Base-by-base conservation (phyloP, 2,329 filamentous ascomycete genomes). In the Stemphylium lycopersici region DNA sequence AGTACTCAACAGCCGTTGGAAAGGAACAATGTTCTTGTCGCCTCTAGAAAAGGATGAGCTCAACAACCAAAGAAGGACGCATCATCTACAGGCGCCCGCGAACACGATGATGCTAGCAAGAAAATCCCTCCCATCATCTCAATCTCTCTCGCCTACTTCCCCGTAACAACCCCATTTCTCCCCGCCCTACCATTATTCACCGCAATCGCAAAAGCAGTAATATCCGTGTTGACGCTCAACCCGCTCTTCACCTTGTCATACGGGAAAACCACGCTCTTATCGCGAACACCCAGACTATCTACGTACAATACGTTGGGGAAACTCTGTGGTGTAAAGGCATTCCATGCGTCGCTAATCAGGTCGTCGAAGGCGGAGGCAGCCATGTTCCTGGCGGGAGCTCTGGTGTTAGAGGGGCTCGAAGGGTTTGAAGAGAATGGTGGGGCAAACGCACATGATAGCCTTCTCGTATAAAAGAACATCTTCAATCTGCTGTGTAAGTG, bases 251-350 rank as follows among this genome's bases (percentile, higher is more conserved):
- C 56, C 48, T 68, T 68, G 24, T 71, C 69, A 26, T 59, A 73
- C 8, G 70, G 70, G 39, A 73, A 70, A 15, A 62, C 51, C 1
- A 69, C 66, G 15, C 67, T 65, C 51, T 73, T 70, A 37, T 73
- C 71, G 20, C 68, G 58, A 1, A 73, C 61, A 2, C 68, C 73
- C 7, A 74, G 48, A 26, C 69, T 62, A 57, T 75, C 72, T 11
- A 76, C 65, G 50, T 65, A 75, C 13, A 76, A 52, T 24, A 76
- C 73, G 36, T 75, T 75, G 10, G 72, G 72, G 38, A 72, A 75
- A 6, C 45, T 61, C 48, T 73, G 61, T 3, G 69, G 68, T 1
- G 70, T 72, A 24, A 74, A 75, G 0, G 64, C 61, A 36, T 71
- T 73, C 59, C 65, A 74, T 12, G 65, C 71, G 1, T 71, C 59